Conservation (phyloP, 345 rosid species). For the Populus ilicifolia region DNA sequence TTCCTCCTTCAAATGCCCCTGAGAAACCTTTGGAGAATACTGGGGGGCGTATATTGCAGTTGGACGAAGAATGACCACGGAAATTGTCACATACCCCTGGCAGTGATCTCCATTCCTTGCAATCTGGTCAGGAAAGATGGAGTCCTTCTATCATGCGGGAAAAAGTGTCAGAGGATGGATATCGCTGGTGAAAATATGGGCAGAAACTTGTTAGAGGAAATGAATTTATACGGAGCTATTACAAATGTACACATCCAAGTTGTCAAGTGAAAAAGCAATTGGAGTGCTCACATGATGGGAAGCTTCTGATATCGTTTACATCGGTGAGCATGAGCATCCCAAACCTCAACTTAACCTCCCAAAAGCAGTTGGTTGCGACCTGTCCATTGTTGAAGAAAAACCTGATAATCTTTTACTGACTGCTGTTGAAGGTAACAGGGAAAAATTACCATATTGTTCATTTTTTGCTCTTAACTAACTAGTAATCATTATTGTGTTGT, state of each 20-base stretch:
- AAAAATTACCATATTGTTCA: slow-evolving; percentile 3
- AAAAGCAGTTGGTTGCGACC: slow-evolving; percentile 36
- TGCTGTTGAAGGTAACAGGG: slow-evolving; percentile 48
- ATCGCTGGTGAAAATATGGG: slow-evolving; percentile 91
- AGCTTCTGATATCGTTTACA: slow-evolving; percentile 54
- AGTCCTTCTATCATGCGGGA: slow-evolving; percentile 52
- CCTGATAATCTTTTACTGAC: slow-evolving; percentile 31
- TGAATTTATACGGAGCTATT: slow-evolving; percentile 88
- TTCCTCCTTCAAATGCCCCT: slow-evolving; percentile 17
- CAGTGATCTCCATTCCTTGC: slow-evolving; percentile 24
- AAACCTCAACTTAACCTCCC: slow-evolving; percentile 44
- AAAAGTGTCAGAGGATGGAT: slow-evolving; percentile 79
- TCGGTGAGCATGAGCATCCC: slow-evolving; percentile 81
- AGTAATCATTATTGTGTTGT: slow-evolving; percentile 12
- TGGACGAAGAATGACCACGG: slow-evolving; percentile 38
- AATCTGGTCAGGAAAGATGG: slow-evolving; percentile 51
- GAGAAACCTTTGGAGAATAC: slow-evolving; percentile 23
- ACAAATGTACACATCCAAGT: slow-evolving; percentile 70
- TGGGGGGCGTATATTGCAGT: slow-evolving; percentile 20
- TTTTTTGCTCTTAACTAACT: slow-evolving; percentile 1
- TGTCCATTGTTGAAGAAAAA: slow-evolving; percentile 50
- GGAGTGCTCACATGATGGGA: slow-evolving; percentile 69
- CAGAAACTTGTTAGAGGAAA: slow-evolving; percentile 90
- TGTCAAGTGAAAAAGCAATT: slow-evolving; percentile 88
- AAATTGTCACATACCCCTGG: slow-evolving; percentile 35